phyloP scores from a whole-genome alignment of 2,329 filamentous ascomycete genomes.

The Ophiobolus disseminans region DNA sequence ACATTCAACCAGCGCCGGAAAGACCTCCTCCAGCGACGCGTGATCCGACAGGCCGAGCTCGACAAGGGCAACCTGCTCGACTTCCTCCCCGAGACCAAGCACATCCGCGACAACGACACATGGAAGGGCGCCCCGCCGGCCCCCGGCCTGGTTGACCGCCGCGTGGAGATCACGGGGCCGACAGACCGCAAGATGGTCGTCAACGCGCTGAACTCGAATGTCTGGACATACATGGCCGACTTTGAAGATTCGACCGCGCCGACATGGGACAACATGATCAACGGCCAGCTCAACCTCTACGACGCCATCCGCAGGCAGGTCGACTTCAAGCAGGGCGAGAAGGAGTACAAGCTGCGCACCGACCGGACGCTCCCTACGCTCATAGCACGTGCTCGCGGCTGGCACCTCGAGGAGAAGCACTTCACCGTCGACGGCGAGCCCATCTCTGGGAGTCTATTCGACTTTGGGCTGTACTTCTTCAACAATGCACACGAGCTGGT shows the following conservation, averaged over 20 bases:
- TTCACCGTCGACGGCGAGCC: conserved; percentile 94
- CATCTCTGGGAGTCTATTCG: conserved; percentile 90
- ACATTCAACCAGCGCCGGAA: conserved; percentile 93
- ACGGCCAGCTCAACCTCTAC: conserved; percentile 96
- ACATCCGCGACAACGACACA: conserved; percentile 90
- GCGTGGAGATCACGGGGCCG: conserved; percentile 96
- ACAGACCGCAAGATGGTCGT: conserved; percentile 99
- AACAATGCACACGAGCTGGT: conserved; percentile 93
- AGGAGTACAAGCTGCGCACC: conserved; percentile 96
- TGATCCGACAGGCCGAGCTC: conserved; percentile 87
- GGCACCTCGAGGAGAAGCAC: conserved; percentile 99
- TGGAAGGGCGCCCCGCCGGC: conserved; percentile 94
- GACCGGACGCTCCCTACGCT: conserved; percentile 87
- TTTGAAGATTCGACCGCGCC: conserved; percentile 98
- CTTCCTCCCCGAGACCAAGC: conserved; percentile 93
- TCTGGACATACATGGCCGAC: conserved; percentile 99
- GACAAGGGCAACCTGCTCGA: conserved; percentile 88
- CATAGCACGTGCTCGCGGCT: conserved; percentile 92
- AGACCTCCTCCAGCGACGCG: conserved; percentile 83
- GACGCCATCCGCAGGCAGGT: conserved; percentile 92
- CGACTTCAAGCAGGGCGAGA: conserved; percentile 93
- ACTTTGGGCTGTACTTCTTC: conserved; percentile 99
- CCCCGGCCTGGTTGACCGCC: conserved; percentile 88
- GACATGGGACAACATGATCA: conserved; percentile 99
- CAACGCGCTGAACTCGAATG: conserved; percentile 93